phyloP scores from a whole-genome alignment of 2,329 filamentous ascomycete species.

The Hypoxylon sp. region DNA sequence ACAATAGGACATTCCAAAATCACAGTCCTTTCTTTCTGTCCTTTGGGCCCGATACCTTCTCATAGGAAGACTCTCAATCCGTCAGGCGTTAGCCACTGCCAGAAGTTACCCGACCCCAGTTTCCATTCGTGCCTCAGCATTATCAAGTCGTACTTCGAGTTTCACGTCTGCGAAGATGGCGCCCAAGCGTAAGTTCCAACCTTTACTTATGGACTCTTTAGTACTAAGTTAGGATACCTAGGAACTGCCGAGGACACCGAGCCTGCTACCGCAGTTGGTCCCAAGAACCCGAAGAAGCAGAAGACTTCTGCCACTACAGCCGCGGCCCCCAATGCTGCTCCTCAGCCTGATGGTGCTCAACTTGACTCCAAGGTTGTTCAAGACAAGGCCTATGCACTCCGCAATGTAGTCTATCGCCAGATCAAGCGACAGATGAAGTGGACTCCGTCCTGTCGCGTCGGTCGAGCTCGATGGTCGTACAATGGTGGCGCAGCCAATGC shows the following conservation, averaged over 20 bases:
- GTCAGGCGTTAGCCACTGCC: neutral
- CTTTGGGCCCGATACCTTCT: neutral
- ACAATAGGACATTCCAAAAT: neutral
- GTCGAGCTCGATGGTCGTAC: conserved; percentile 11
- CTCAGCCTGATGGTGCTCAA: conserved; percentile 9
- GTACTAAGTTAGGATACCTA: neutral
- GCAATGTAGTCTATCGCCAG: conserved; percentile 5
- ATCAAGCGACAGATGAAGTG: conserved; percentile 26
- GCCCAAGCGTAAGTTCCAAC: conserved; percentile 13
- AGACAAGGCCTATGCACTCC: conserved; percentile 18
- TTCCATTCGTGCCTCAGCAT: neutral
- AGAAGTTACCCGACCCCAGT: neutral
- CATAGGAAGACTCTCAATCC: neutral
- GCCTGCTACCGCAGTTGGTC: neutral
- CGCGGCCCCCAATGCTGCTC: conserved; percentile 7
- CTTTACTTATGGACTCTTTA: neutral
- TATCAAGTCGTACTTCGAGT: conserved; percentile 1
- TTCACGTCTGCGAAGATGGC: conserved; percentile 4
- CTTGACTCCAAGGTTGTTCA: conserved; percentile 6
- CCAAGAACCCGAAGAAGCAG: conserved; percentile 17
- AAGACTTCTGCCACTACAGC: conserved; percentile 12
- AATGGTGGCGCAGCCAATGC: conserved; percentile 8
- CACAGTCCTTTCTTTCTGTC: neutral
- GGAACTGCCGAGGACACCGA: conserved; percentile 17
- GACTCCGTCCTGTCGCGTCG: conserved; percentile 6